phyloP scores from a whole-genome alignment of 352 stramenopile genomes.

The Pythium dissimile region DNA sequence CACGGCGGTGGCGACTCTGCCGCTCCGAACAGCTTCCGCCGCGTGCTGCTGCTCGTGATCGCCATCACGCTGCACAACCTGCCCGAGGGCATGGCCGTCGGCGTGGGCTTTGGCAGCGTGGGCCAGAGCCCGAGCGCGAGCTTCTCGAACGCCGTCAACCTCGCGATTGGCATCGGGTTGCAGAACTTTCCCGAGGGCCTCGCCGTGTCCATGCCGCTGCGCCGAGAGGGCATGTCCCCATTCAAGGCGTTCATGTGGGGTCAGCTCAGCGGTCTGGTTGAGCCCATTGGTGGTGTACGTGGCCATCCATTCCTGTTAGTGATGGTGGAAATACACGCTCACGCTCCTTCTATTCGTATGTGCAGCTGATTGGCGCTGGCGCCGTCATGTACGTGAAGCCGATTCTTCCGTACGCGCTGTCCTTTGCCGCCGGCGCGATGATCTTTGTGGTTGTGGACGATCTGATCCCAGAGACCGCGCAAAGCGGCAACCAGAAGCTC shows the following conservation, averaged over 20 bases:
- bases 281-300: slow-evolving; percentile 82
- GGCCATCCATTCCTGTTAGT: neutral
- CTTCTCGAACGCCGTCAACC: slow-evolving; percentile 79
- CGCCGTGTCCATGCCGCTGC: slow-evolving; percentile 86
- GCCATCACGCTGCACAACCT: slow-evolving; percentile 91
- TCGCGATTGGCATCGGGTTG: slow-evolving; percentile 86
- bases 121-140: slow-evolving; percentile 64
- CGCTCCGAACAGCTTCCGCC: slow-evolving; percentile 37
- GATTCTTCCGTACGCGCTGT: slow-evolving; percentile 88
- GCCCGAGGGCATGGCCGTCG: slow-evolving; percentile 87
- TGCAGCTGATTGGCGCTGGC: slow-evolving; percentile 74
- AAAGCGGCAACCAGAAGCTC: slow-evolving; percentile 88
- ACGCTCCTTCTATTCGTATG: neutral
- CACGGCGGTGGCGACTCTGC: neutral
- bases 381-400: slow-evolving; percentile 85
- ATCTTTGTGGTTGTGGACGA: slow-evolving; percentile 92
- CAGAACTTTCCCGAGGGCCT: slow-evolving; percentile 91
- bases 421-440: slow-evolving; percentile 89
- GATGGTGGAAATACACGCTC: neutral
- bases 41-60: slow-evolving; percentile 84
- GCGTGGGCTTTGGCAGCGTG: slow-evolving; percentile 87
- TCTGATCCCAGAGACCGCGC: slow-evolving; percentile 85
- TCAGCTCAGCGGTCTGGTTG: slow-evolving; percentile 86
- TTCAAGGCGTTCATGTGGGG: slow-evolving; percentile 88
- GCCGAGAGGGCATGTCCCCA: slow-evolving; percentile 77